Evolutionary conservation across 2,329 filamentous ascomycete species (phyloP).

Genomic region (Calonectria hongkongensis): DNA sequence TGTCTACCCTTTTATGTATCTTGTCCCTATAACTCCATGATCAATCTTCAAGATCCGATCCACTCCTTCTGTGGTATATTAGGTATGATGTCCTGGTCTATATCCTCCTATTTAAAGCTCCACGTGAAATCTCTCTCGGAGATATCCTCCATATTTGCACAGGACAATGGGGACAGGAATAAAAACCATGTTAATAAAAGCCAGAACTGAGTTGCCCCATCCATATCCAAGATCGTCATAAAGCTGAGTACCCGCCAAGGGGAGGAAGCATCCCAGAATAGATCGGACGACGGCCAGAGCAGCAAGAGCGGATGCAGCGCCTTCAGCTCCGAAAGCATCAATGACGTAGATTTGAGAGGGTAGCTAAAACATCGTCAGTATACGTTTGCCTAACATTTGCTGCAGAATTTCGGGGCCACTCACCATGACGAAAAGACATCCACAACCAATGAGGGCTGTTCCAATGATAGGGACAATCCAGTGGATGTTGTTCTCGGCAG

Average conservation of each 20-base stretch:
- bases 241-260: neutral
- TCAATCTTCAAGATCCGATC: neutral
- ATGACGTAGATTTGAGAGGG: conserved; percentile 23
- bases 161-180: neutral
- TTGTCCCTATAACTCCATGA: too few species aligned
- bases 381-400: accelerated
- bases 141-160: neutral
- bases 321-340: conserved; percentile 12
- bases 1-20: too few species aligned
- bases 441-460: neutral
- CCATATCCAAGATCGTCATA: neutral
- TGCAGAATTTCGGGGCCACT: neutral
- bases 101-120: neutral
- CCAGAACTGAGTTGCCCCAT: conserved; percentile 17
- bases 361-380: neutral
- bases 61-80: neutral
- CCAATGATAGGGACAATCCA: conserved; percentile 14
- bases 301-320: conserved; percentile 10
- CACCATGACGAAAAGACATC: conserved; percentile 11
- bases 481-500: neutral
- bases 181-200: neutral
- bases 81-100: neutral
- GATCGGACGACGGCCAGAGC: conserved; percentile 13
- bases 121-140: neutral
- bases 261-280: conserved; percentile 13